phyloP scores from a whole-genome alignment of 2,329 filamentous ascomycete genomes.

The Harringtonia lauricola region DNA sequence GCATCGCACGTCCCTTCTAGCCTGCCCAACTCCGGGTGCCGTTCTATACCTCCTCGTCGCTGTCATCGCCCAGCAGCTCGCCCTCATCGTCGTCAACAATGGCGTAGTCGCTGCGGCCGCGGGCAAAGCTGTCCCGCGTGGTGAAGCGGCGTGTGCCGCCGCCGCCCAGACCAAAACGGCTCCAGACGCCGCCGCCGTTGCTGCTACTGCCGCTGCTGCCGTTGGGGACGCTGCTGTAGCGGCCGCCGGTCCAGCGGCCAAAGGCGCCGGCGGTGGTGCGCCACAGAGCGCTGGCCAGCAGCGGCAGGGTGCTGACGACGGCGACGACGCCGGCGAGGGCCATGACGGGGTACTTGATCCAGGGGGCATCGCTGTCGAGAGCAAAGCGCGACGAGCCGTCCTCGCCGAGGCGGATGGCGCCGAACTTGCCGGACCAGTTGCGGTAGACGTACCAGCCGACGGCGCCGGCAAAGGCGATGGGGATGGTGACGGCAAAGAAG shows the following conservation, averaged over 20 bases:
- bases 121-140: conserved; percentile 78
- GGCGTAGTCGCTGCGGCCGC: conserved; percentile 77
- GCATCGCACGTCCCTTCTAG: neutral
- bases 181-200: conserved; percentile 32
- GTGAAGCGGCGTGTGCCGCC: conserved; percentile 65
- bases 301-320: conserved; percentile 50
- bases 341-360: conserved; percentile 75
- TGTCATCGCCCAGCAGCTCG: conserved; percentile 85
- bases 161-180: conserved; percentile 38
- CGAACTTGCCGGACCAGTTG: conserved; percentile 84
- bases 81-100: conserved; percentile 89
- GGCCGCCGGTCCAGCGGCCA: conserved; percentile 25
- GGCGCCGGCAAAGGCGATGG: conserved; percentile 57
- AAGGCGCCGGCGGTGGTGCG: conserved; percentile 44
- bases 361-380: conserved; percentile 58
- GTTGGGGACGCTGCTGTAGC: neutral
- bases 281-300: conserved; percentile 65
- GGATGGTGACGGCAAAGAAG: conserved; percentile 69
- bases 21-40: neutral
- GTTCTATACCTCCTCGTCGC: conserved; percentile 67
- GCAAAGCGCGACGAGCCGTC: conserved; percentile 21
- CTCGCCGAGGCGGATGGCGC: conserved; percentile 83
- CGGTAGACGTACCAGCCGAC: conserved; percentile 77
- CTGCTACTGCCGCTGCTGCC: conserved; percentile 28
- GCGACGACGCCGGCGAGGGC: conserved; percentile 55